A percentile compares a stretch with the other conserved stretches of the same genome.
These are phyloP conservation scores for Ophiosphaerella narmari DNA, from an alignment of 2,329 filamentous ascomycete species.

Conservation along the genomic window DNA sequence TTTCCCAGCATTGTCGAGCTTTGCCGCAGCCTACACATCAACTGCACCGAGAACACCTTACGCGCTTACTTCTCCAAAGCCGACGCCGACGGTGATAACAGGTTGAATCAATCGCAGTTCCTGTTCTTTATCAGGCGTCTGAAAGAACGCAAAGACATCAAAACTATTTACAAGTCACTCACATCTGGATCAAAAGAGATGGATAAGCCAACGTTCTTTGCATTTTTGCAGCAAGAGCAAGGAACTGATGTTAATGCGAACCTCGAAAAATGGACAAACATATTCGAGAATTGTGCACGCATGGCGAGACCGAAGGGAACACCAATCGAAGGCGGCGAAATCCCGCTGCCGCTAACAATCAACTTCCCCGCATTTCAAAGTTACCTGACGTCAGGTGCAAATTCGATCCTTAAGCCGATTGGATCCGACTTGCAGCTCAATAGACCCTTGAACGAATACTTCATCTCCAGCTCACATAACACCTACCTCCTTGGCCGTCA, in stretches of 20 bases:
- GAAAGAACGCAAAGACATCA: constrained; percentile 83
- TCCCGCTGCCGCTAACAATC: constrained; percentile 63
- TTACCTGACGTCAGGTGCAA: constrained; percentile 54
- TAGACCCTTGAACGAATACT: constrained; percentile 92
- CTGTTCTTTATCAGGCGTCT: constrained; percentile 80
- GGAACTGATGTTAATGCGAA: constrained; percentile 74
- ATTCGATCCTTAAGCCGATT: constrained; percentile 67
- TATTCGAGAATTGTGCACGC: constrained; percentile 70
- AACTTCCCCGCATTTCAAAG: constrained; percentile 77
- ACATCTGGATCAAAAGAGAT: constrained; percentile 65
- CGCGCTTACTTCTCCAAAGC: constrained; percentile 74
- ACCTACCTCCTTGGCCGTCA: constrained; percentile 94
- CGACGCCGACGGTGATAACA: constrained; percentile 66
- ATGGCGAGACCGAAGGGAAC: constrained; percentile 49
- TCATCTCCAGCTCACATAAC: constrained; percentile 98
- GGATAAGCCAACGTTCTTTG: constrained; percentile 72
- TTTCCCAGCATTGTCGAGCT: constrained; percentile 79
- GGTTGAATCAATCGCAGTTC: constrained; percentile 80
- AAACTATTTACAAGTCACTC: constrained; percentile 69
- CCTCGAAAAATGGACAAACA: constrained; percentile 67
- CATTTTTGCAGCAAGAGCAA: constrained; percentile 75
- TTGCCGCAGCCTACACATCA: constrained; percentile 89
- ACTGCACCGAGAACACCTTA: constrained; percentile 77
- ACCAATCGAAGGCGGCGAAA: constrained; percentile 36
- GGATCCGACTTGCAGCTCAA: constrained; percentile 70